phyloP scores from a whole-genome alignment of 1,284 basidiomycete species.

The Takashimella tepidaria region DNA sequence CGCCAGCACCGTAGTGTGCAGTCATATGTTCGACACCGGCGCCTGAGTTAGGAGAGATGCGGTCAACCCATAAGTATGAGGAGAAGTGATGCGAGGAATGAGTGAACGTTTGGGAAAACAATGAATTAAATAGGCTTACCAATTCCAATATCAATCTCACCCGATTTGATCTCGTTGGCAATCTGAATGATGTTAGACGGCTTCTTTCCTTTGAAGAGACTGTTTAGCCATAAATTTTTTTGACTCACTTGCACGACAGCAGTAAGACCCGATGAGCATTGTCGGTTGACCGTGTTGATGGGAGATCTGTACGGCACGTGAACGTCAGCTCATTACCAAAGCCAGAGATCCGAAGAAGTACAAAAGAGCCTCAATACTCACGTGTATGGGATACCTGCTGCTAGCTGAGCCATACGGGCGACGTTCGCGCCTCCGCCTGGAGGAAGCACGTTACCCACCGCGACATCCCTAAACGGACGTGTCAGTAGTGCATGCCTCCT shows the following conservation, averaged over 20 bases:
- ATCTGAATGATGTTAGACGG: too few relatives aligned
- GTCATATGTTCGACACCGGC: slow-evolving; percentile 98
- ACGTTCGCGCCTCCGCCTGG: slow-evolving; percentile 82
- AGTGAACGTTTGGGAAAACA: neutral
- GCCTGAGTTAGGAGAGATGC: slow-evolving; percentile 51
- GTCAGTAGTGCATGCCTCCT: slow-evolving; percentile 46
- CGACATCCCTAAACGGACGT: slow-evolving; percentile 81
- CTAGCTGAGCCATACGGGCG: slow-evolving; percentile 90
- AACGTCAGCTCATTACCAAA: neutral
- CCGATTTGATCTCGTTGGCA: slow-evolving; percentile 76
- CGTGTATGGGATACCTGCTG: slow-evolving; percentile 84
- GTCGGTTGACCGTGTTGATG: slow-evolving; percentile 87
- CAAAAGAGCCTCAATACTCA: slow-evolving; percentile 19
- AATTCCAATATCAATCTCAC: slow-evolving; percentile 89
- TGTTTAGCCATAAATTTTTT: too few relatives aligned
- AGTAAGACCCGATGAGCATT: slow-evolving; percentile 88
- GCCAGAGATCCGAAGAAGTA: neutral
- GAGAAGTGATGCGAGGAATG: neutral
- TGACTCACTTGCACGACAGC: slow-evolving; percentile 62
- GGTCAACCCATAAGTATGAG: too few relatives aligned
- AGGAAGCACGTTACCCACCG: slow-evolving; percentile 90
- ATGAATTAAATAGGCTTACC: slow-evolving; percentile 58
- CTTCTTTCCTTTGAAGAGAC: too few relatives aligned
- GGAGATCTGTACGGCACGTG: slow-evolving; percentile 49
- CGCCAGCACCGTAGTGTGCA: slow-evolving; percentile 67